Evolutionary conservation across 441 rosid genomes (phyloP).

Genomic region (Eruca vesicaria): DNA sequence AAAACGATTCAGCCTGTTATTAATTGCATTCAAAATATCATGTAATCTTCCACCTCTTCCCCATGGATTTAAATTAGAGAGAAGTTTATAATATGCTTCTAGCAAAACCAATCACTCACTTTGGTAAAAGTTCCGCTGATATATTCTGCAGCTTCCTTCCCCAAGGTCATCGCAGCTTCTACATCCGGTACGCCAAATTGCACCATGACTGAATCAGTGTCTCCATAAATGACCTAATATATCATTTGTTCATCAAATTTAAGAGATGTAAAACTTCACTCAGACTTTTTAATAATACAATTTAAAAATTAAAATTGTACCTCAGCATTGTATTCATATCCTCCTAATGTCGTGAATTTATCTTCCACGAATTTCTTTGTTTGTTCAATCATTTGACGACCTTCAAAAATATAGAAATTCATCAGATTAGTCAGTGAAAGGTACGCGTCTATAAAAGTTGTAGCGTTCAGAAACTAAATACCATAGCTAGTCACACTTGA

Average conservation of each 20-base stretch:
- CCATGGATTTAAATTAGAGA: constrained; percentile 4
- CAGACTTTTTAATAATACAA: constrained; percentile 5
- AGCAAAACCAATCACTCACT: constrained; percentile 43
- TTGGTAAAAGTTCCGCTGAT: constrained; percentile 85
- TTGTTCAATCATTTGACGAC: constrained; percentile 99
- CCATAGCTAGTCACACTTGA: constrained; percentile 99
- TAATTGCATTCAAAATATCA: constrained; percentile 7
- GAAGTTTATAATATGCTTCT: constrained; percentile 5
- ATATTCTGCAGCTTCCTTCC: constrained; percentile 92
- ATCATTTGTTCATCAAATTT: constrained; percentile 11
- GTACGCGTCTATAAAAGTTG: constrained; percentile 3
- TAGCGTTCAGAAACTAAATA: constrained; percentile 33
- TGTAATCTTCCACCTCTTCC: constrained; percentile 3
- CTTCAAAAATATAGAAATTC: constrained; percentile 45
- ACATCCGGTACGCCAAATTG: constrained; percentile 90
- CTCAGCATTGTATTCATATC: constrained; percentile 90
- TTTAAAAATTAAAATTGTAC: constrained; percentile 40
- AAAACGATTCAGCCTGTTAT: constrained; percentile 6
- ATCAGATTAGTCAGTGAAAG: constrained; percentile 34
- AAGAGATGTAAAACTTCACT: neutral
- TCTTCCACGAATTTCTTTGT: constrained; percentile 91
- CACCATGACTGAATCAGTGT: constrained; percentile 99
- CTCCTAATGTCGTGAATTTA: constrained; percentile 70
- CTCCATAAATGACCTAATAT: constrained; percentile 92
- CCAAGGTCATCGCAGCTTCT: constrained; percentile 84